Base-by-base conservation (phyloP, 169 alveolate genomes). In the Plasmodium chabaudi region DNA sequence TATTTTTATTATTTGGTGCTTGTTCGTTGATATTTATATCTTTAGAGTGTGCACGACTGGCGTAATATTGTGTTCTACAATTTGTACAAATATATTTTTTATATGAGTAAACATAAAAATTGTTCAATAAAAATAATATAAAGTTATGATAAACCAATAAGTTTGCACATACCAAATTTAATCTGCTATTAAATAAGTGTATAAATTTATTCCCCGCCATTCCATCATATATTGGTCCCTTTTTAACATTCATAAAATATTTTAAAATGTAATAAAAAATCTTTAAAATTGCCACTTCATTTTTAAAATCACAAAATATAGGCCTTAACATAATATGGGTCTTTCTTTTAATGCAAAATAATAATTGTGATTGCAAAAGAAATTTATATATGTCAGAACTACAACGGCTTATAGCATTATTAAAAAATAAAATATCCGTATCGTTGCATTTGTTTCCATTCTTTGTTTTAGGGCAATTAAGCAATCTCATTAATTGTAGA, bases 381-480 rank as follows among this genome's bases (percentile, higher is more conserved):
- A 75, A 75, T 49, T 27, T 68, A 56, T 75, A 75, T 9, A 75
- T 49, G 64, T 75, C 88, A 63, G 69, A 75, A 47, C 88, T 75
- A 57, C 88, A 75, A 9, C 64, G 27, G 15, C 19, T 75, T 63
- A 15, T 61, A n/a, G 75, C 21, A 10, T 13, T 63, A 27, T 64
- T 67, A 6, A 75, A 19, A 21, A 75, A 67, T 15, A 23, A 2
- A 19, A 0, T 5, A 34, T 75, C 70, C 13, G 64, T 46, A 27
- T 19, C 15, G 17, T 9, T 75, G 42, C 12, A 39, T 47, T 39
- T 46, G 25, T 23, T 67, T 67, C 19, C 27, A 17, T 51, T 21
- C 49, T 55, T 53, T 70, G 34, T 15, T 51, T 25, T 61, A 9
- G 23, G 39, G 39, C n/a, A 53, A 47, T 23, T 42, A 19, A 73